Base-by-base conservation (phyloP, 139 green algal genomes). In the Closterium sp. region DNA sequence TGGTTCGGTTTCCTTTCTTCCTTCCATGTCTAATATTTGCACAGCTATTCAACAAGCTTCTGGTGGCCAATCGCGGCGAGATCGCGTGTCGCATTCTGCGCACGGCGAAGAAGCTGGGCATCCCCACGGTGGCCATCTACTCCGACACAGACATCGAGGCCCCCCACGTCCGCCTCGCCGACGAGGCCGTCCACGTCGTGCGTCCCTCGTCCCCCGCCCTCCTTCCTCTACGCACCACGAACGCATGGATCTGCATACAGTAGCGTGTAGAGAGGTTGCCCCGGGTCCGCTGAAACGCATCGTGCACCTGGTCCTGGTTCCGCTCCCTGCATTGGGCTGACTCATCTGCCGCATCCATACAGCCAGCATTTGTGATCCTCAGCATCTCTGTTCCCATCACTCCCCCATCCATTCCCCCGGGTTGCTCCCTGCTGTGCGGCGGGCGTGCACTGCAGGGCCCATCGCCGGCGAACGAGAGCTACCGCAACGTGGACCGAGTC, bases 11-110 rank as follows among this genome's bases (percentile, higher is more conserved):
- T 1, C 12, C 55, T 28, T 28, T 28, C 0, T 76, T 69, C 25
- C 12, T 76, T 76, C 12, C 55, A 19, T 28, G 23, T 76, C 16
- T 16, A 12, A 1, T 66, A 8, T 8, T 66, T 66, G 1, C 38
- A 19, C 55, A 76, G 55, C 55, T 76, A 19, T 94, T 94, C 76
- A 85, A 34, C 31, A 94, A 94, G 84, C 89, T 98, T 23, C 92
- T 98, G 3, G 93, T 98, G 0, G 97, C 96, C 25, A 98, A 98
- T 90, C 95, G 97, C 1, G 97, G 97, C 25, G 97, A 99, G 87
- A 99, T 99, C 38, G 97, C 97, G 1, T 97, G 97, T 84, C 94
- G 97, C 0, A 94, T 99, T 5, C 95, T 98, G 34, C 91, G 94
- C 0, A 98, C 96, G 1, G 97, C 97, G 4, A 89, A 92, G 86